Evolutionary conservation across 495 filamentous ascomycete species (phyloP).

Genomic region (Thozetella sp.): DNA sequence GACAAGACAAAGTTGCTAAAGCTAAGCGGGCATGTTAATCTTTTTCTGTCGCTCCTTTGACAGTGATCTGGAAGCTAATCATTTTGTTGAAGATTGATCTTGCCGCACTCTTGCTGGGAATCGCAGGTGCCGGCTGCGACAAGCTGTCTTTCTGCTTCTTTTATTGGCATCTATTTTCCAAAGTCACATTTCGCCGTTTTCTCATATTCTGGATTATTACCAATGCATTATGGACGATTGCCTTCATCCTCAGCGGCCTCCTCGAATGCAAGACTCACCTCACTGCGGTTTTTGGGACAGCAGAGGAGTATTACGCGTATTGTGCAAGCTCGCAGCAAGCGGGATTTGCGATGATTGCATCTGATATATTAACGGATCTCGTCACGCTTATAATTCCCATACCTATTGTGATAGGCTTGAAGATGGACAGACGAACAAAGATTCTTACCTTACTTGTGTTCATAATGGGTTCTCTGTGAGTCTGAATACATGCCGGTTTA

Average conservation of each 20-base stretch:
- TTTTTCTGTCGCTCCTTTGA: neutral
- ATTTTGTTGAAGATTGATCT: constrained; percentile 5
- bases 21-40: constrained; percentile 9
- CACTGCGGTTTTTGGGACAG: constrained; percentile 5
- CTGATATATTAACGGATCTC: constrained; percentile 16
- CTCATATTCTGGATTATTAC: constrained; percentile 17
- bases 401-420: constrained; percentile 11
- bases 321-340: constrained; percentile 4
- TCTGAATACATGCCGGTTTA: neutral
- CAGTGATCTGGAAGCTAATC: neutral
- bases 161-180: constrained; percentile 20
- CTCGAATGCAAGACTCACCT: constrained; percentile 14
- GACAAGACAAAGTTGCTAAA: constrained; percentile 7
- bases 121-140: constrained; percentile 9
- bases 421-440: constrained; percentile 10
- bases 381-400: constrained; percentile 18
- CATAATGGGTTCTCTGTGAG: constrained; percentile 18
- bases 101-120: constrained; percentile 7
- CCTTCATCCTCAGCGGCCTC: constrained; percentile 10
- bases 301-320: constrained; percentile 8
- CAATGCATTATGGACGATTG: constrained; percentile 7
- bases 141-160: constrained; percentile 15
- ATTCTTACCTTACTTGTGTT: constrained; percentile 13
- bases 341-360: constrained; percentile 15
- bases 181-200: constrained; percentile 13